A percentile compares a stretch with the other conserved stretches of the same genome.
Evolutionary conservation across 2,329 filamentous ascomycete genomes (phyloP).

Genomic region (Trichoderma citrinoviride): DNA sequence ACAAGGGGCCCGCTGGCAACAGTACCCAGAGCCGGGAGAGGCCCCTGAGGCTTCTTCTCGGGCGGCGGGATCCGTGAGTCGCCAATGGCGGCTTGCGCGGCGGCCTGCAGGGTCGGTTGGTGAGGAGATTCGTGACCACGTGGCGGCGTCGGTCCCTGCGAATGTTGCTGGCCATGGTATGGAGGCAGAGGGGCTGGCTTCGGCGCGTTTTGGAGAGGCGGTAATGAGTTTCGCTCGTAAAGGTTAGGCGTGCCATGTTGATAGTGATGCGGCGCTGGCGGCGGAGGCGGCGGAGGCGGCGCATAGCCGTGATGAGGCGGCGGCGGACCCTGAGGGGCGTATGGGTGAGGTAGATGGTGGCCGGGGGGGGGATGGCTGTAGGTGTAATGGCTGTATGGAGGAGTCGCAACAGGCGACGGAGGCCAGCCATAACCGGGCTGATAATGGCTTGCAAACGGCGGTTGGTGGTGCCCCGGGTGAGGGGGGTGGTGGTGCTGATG

Average conservation of each 20-base stretch:
- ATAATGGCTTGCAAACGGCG: slow-evolving; percentile 42
- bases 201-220: slow-evolving; percentile 35
- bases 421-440: slow-evolving; percentile 52
- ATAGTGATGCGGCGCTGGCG: slow-evolving; percentile 26
- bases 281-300: neutral
- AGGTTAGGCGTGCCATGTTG: slow-evolving; percentile 21
- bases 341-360: slow-evolving; percentile 33
- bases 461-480: slow-evolving; percentile 30
- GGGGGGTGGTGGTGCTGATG: slow-evolving; percentile 36
- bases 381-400: slow-evolving; percentile 50
- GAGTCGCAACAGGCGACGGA: slow-evolving; percentile 54
- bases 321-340: slow-evolving; percentile 31
- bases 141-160: slow-evolving; percentile 38
- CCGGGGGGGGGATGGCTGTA: slow-evolving; percentile 39
- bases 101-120: slow-evolving; percentile 44
- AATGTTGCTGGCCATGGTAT: slow-evolving; percentile 35
- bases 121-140: slow-evolving; percentile 43
- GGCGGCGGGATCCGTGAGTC: slow-evolving; percentile 39
- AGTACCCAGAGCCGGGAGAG: slow-evolving; percentile 44
- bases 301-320: slow-evolving; percentile 29
- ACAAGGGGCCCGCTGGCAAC: slow-evolving; percentile 32
- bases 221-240: slow-evolving; percentile 40
- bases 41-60: slow-evolving; percentile 42
- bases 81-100: slow-evolving; percentile 43
- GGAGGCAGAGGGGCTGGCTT: slow-evolving; percentile 31